These are phyloP conservation scores for Syzygium aromaticum DNA, from an alignment of 345 rosid genomes.

Conservation along the genomic window DNA sequence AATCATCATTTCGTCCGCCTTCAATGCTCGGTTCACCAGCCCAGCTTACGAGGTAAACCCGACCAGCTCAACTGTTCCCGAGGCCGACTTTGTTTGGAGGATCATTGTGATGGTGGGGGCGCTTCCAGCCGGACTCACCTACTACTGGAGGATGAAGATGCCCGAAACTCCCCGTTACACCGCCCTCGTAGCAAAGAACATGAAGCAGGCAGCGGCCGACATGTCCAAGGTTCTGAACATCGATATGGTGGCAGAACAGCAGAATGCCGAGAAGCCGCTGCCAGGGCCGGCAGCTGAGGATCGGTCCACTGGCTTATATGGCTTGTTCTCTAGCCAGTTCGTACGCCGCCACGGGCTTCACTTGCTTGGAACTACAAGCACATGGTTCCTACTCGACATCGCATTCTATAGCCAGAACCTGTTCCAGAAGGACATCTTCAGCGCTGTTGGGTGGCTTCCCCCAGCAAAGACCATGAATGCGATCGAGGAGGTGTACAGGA, in stretches of 20 bases:
- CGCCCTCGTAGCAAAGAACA: constrained; percentile 74
- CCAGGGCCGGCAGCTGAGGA: background rate
- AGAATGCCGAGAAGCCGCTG: constrained; percentile 18
- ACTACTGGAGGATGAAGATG: constrained; percentile 81
- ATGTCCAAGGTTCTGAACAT: constrained; percentile 80
- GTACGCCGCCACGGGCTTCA: constrained; percentile 65
- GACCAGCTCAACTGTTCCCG: constrained; percentile 43
- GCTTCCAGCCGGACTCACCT: constrained; percentile 68
- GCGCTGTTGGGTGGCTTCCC: constrained; percentile 83
- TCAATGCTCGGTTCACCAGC: constrained; percentile 34
- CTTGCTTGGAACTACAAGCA: constrained; percentile 71
- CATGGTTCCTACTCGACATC: constrained; percentile 86
- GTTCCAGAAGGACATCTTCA: constrained; percentile 83
- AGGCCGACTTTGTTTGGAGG: constrained; percentile 81
- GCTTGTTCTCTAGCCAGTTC: constrained; percentile 55
- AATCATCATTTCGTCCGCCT: constrained; percentile 39
- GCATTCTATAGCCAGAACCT: constrained; percentile 75
- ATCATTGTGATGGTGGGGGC: constrained; percentile 79
- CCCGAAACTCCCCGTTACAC: constrained; percentile 92
- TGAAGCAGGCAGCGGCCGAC: constrained; percentile 60
- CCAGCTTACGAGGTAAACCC: constrained; percentile 41
- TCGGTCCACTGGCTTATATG: constrained; percentile 21
- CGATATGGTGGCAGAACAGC: constrained; percentile 50
- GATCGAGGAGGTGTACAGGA: constrained; percentile 59
- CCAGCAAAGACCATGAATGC: constrained; percentile 70